Conservation (phyloP, 768 basidiomycete genomes). For the Tulasnella sp. region DNA sequence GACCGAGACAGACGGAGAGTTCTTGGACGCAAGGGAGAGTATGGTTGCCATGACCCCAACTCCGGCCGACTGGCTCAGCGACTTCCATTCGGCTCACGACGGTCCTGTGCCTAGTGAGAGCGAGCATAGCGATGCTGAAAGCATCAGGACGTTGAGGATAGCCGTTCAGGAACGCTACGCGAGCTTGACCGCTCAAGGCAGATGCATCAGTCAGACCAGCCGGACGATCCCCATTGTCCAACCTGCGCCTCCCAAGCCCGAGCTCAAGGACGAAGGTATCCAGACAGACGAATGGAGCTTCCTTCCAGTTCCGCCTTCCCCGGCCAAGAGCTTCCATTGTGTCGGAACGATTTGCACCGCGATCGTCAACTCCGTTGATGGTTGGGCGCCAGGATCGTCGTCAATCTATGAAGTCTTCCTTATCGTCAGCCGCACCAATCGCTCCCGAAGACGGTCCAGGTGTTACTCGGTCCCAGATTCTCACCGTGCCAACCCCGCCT, state of each 20-base stretch:
- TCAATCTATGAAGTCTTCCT: slow-evolving; percentile 71
- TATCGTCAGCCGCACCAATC: slow-evolving; percentile 50
- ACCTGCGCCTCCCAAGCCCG: slow-evolving; percentile 54
- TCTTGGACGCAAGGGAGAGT: slow-evolving; percentile 75
- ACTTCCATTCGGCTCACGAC: slow-evolving; percentile 77
- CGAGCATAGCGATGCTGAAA: slow-evolving; percentile 67
- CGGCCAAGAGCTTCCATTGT: slow-evolving; percentile 45
- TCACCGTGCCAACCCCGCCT: slow-evolving; percentile 45
- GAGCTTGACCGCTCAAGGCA: slow-evolving; percentile 16
- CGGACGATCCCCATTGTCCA: not conserved
- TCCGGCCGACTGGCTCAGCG: slow-evolving; percentile 57
- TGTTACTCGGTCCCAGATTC: slow-evolving; percentile 15
- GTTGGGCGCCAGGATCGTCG: slow-evolving; percentile 56
- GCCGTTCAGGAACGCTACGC: slow-evolving; percentile 33
- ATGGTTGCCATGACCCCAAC: slow-evolving; percentile 64
- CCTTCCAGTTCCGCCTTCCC: slow-evolving; percentile 40
- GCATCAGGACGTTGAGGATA: slow-evolving; percentile 68
- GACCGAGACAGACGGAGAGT: slow-evolving; percentile 66
- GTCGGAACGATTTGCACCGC: slow-evolving; percentile 48
- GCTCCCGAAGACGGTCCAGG: not conserved
- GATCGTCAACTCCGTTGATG: slow-evolving; percentile 47
- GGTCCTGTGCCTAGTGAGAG: slow-evolving; percentile 33
- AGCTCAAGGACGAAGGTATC: slow-evolving; percentile 72
- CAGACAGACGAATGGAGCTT: slow-evolving; percentile 77
- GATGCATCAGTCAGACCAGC: slow-evolving; percentile 28